phyloP scores from a whole-genome alignment of 2,329 filamentous ascomycete genomes.

The Aspergillus transmontanensis region DNA sequence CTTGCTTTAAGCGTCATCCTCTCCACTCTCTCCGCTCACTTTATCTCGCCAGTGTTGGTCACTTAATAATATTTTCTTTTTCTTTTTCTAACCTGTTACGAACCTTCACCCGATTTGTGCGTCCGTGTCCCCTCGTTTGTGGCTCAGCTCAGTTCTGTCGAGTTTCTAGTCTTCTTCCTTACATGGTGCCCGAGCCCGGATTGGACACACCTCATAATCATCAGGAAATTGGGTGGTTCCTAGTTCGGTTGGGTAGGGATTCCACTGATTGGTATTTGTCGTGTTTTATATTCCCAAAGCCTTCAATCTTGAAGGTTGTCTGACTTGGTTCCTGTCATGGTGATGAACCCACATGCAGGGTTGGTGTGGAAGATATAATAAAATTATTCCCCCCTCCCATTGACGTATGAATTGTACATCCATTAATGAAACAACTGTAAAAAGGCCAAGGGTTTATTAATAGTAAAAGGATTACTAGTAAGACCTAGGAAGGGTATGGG shows the following conservation, averaged over 20 bases:
- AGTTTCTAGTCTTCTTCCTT: slow-evolving; percentile 17
- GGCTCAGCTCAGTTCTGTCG: slow-evolving; percentile 10
- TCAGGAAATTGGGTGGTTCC: background rate
- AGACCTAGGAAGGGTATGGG: too few relatives aligned
- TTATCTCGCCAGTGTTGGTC: slow-evolving; percentile 8
- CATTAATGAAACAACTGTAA: background rate
- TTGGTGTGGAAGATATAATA: background rate
- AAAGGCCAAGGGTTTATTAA: background rate
- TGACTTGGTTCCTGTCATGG: background rate
- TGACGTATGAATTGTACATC: background rate
- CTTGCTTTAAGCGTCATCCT: slow-evolving; percentile 17
- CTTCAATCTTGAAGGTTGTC: background rate
- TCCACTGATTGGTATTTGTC: background rate
- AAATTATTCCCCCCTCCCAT: background rate
- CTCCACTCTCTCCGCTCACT: slow-evolving; percentile 19
- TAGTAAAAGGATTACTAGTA: background rate
- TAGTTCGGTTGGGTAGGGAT: background rate
- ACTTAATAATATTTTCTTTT: background rate
- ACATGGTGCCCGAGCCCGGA: slow-evolving; percentile 9
- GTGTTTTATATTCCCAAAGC: background rate
- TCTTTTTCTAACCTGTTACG: background rate
- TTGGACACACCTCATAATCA: background rate
- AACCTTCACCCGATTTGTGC: background rate
- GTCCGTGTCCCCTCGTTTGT: background rate
- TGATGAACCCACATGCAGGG: background rate